Evolutionary conservation across 2,329 filamentous ascomycete species (phyloP), one percentile per base, ranked within the genome.

Genomic region (Tolypocladium capitatum): DNA sequence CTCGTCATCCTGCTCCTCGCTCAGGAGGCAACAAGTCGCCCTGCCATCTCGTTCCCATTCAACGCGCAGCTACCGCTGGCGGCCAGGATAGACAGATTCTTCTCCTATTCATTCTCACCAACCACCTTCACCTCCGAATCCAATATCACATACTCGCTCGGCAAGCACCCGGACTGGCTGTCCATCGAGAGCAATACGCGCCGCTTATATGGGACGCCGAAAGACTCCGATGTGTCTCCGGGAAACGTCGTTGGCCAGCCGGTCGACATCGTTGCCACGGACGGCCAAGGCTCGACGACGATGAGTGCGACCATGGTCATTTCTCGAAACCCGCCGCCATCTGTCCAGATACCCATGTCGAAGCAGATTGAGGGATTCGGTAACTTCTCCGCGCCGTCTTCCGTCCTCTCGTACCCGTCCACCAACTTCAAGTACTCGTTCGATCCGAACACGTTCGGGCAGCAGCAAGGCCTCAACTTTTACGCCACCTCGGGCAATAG

Each of bases 61-160:
- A 94, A 92, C 64, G 81, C 86, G 2, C 89, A 95, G 63, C 75
- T 94, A 1, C 88, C 88, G 31, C 83, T 84, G 4, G 83, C 90
- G 46, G 88, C 86, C 20, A 76, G 84, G 53, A 71, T 85, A 50
- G 76, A 75, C 36, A 60, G 82, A 56, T 71, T 73, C 2, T 92
- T 87, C 63, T 76, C 71, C 10, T 88, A 90, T 58, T 71, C 76
- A 30, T 85, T 94, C 57, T 83, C 85, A 10, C 64, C 72, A 16
- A 80, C 81, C 35, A 94, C 88, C 0, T 94, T 94, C 64, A 70
- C 72, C 14, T 83, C 84, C 16, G 63, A 68, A 38, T 81, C 80
- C 9, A 64, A 68, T 24, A 74, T 89, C 45, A 75, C 74, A 6
- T 94, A 94, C 62, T 75, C 75, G 6, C 71, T 95, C 8, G 60